Evolutionary conservation across 176 grass and related monocot genomes (phyloP).

Genomic region (Hordeum vulgare): MorexV3_pseudomolecules_assembly NC_058519.1:107301677-107302176

Average conservation of each 20-base stretch:
- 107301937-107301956: slow-evolving; percentile 89
- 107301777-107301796: neutral
- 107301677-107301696: neutral
- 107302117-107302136: slow-evolving; percentile 57
- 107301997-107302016: slow-evolving; percentile 65
- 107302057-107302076: neutral
- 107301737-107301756: neutral
- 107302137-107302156: slow-evolving; percentile 50
- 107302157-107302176: slow-evolving; percentile 43
- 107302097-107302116: neutral
- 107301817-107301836: neutral
- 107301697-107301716: neutral
- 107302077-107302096: neutral
- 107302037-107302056: neutral
- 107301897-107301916: neutral
- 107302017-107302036: neutral
- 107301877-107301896: neutral
- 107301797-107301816: neutral
- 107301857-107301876: neutral
- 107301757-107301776: neutral
- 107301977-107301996: slow-evolving; percentile 81
- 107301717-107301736: neutral
- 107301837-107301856: neutral
- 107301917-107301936: slow-evolving; percentile 23
- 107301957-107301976: slow-evolving; percentile 68